A percentile compares a stretch with the other conserved stretches of the same genome.
phyloP scores from a whole-genome alignment of 148 eudicot genomes.

The Heliamphora exappendiculata region DNA sequence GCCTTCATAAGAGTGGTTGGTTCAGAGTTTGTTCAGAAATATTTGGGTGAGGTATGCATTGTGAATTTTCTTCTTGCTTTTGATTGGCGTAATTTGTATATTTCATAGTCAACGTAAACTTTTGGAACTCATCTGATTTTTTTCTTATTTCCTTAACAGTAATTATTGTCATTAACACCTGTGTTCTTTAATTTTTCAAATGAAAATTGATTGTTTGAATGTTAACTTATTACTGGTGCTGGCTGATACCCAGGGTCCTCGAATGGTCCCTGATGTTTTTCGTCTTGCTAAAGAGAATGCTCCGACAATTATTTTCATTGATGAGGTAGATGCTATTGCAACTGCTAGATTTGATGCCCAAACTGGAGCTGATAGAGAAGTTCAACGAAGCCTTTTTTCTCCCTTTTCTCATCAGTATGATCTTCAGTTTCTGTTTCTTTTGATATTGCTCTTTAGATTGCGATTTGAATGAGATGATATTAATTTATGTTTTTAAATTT shows the following conservation, averaged over 20 bases:
- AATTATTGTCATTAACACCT: neutral
- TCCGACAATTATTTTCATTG: constrained; percentile 88
- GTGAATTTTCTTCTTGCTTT: no score
- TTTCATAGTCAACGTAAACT: neutral
- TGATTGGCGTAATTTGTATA: neutral
- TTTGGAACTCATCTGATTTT: neutral
- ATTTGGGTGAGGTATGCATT: no score
- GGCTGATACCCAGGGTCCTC: constrained; percentile 51
- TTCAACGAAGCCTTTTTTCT: constrained; percentile 87
- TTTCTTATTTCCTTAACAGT: neutral
- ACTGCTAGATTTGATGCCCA: constrained; percentile 97
- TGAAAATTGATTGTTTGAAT: neutral
- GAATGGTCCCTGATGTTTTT: constrained; percentile 98
- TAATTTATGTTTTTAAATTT: no score
- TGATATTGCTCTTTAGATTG: no score
- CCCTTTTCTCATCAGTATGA: no score
- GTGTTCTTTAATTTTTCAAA: neutral
- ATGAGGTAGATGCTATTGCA: no score
- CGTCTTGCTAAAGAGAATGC: constrained; percentile 97
- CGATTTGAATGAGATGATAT: no score
- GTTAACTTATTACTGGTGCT: no score
- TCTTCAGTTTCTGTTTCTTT: no score
- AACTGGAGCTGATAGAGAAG: constrained; percentile 98
- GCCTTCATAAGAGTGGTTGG: no score
- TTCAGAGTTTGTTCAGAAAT: no score